phyloP scores from a whole-genome alignment of 768 basidiomycete species.

The Trametes coccinea region DNA sequence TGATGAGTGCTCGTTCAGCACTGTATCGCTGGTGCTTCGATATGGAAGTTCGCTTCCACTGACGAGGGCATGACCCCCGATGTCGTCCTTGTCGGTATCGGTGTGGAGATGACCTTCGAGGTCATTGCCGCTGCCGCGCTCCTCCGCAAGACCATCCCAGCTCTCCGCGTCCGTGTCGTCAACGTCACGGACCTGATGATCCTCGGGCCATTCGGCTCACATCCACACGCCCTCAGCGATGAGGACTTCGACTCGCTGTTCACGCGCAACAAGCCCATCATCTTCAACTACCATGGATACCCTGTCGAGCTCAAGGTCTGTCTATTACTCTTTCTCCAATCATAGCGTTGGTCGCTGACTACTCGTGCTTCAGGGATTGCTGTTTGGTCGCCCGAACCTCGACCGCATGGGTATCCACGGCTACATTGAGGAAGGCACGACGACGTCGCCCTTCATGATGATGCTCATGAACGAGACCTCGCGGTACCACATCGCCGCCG shows the following conservation, averaged over 20 bases:
- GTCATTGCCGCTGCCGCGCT: conserved; percentile 84
- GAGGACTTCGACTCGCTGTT: conserved; percentile 70
- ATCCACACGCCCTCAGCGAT: conserved; percentile 71
- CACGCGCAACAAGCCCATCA: conserved; percentile 64
- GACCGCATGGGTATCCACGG: conserved; percentile 59
- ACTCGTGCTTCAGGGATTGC: conserved; percentile 36
- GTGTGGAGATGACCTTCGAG: conserved; percentile 87
- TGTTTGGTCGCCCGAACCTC: conserved; percentile 55
- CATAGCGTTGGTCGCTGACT: background rate
- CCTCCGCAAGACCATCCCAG: conserved; percentile 66
- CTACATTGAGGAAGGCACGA: conserved; percentile 75
- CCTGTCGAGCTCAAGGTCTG: conserved; percentile 63
- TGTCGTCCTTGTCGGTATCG: conserved; percentile 83
- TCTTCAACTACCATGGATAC: conserved; percentile 87
- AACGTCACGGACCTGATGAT: conserved; percentile 92
- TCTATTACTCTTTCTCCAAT: background rate
- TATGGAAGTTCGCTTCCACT: conserved; percentile 82
- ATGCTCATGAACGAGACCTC: conserved; percentile 72
- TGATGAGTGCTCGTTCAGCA: conserved; percentile 44
- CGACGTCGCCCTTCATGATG: conserved; percentile 87
- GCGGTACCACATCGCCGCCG: conserved; percentile 63
- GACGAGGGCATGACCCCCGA: conserved; percentile 73
- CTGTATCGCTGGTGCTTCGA: conserved; percentile 83
- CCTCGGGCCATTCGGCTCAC: conserved; percentile 62
- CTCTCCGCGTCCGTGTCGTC: conserved; percentile 80